Evolutionary conservation across 805 yeast species (phyloP).

Genomic region (Hemisphaericaspora nanyangensis): DNA sequence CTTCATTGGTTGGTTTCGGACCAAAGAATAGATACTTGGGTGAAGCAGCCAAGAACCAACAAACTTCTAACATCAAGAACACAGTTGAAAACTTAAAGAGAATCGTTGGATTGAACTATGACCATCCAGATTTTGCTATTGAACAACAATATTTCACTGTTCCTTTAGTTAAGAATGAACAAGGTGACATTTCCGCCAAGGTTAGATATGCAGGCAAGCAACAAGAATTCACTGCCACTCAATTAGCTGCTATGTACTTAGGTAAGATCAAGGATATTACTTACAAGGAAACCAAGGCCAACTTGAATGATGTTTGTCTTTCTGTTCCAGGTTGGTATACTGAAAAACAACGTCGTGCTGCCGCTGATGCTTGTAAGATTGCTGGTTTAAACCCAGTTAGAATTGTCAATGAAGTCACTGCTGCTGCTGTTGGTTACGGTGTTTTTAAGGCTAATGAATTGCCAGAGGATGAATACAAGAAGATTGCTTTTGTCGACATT

Average conservation of each 20-base stretch:
- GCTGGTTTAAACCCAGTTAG: constrained; percentile 98
- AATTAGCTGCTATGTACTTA: constrained; percentile 92
- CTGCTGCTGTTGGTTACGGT: constrained; percentile 99
- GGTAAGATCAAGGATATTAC: constrained; percentile 84
- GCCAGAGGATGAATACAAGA: constrained; percentile 90
- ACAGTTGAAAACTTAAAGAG: constrained; percentile 95
- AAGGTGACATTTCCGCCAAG: constrained; percentile 79
- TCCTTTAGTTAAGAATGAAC: constrained; percentile 62
- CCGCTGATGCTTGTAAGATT: constrained; percentile 89
- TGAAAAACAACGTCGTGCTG: constrained; percentile 94
- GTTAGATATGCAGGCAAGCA: constrained; percentile 81
- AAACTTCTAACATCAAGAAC: constrained; percentile 93
- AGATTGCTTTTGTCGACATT: constrained; percentile 90
- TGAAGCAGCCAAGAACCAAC: constrained; percentile 94
- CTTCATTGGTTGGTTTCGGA: constrained; percentile 88
- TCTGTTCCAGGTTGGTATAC: constrained; percentile 98
- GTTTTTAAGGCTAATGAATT: constrained; percentile 90
- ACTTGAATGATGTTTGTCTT: constrained; percentile 81
- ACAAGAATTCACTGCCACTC: constrained; percentile 78
- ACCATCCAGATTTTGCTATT: constrained; percentile 70
- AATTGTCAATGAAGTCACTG: constrained; percentile 94
- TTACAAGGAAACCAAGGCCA: constrained; percentile 74
- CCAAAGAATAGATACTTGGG: constrained; percentile 86
- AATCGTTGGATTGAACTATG: constrained; percentile 71
- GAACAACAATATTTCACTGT: constrained; percentile 76